A percentile compares a stretch with the other conserved stretches of the same genome.
Evolutionary conservation across 1,139 yeast species (phyloP).

Genomic region (Hansenula sp.): DNA sequence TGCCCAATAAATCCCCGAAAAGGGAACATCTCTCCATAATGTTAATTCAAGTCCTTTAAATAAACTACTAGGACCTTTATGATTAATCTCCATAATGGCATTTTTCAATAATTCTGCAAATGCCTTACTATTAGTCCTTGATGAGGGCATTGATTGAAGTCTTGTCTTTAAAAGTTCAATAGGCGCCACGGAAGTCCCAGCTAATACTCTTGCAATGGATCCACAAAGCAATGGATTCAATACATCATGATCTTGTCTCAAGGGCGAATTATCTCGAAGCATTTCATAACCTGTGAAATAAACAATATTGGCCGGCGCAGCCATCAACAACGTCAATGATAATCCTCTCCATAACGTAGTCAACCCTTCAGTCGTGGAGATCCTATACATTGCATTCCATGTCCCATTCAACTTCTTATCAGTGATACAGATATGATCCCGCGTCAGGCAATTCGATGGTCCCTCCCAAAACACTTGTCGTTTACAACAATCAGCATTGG

Average conservation of each 20-base stretch:
- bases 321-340: slow-evolving; percentile 79
- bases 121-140: slow-evolving; percentile 30
- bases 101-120: slow-evolving; percentile 52
- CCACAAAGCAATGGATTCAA: slow-evolving; percentile 86
- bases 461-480: slow-evolving; percentile 20
- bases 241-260: slow-evolving; percentile 38
- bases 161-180: slow-evolving; percentile 84
- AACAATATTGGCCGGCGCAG: slow-evolving; percentile 88
- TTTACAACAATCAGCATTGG: slow-evolving; percentile 29
- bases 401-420: slow-evolving; percentile 47
- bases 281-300: slow-evolving; percentile 94
- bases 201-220: slow-evolving; percentile 72
- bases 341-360: slow-evolving; percentile 87
- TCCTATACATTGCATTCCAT: slow-evolving; percentile 66
- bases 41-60: slow-evolving; percentile 88
- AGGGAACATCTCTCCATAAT: slow-evolving; percentile 96
- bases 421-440: slow-evolving; percentile 30
- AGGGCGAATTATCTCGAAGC: slow-evolving; percentile 70
- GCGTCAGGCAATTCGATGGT: slow-evolving; percentile 31
- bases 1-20: slow-evolving; percentile 93
- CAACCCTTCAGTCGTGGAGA: slow-evolving; percentile 69
- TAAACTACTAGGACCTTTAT: slow-evolving; percentile 59
- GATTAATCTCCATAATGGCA: slow-evolving; percentile 46
- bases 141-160: slow-evolving; percentile 75
- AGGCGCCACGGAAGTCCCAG: slow-evolving; percentile 87